Percentiles rank a stretch among this genome's conserved stretches.
These are phyloP conservation scores for Candida buenavistaensis DNA, from an alignment of 1,139 yeast species.

Conservation along the genomic window DNA sequence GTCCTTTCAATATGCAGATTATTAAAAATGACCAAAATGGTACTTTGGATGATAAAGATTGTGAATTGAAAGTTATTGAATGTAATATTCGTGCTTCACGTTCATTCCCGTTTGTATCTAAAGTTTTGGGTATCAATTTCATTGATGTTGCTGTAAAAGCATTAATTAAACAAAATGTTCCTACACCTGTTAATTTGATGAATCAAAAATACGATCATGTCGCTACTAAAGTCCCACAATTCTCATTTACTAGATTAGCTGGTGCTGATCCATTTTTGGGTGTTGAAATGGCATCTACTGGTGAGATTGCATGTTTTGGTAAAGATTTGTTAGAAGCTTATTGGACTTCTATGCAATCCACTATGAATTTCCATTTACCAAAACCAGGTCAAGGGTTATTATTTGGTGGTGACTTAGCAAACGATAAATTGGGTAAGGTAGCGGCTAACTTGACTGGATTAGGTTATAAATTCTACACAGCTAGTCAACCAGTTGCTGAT, in stretches of 20 bases:
- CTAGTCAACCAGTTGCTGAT: conserved; percentile 67
- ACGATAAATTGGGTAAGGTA: conserved; percentile 69
- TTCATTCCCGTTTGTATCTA: conserved; percentile 98
- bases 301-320: conserved; percentile 98
- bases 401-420: conserved; percentile 88
- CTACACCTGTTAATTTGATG: conserved; percentile 72
- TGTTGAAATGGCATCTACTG: conserved; percentile 98
- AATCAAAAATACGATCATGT: conserved; percentile 63
- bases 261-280: conserved; percentile 99
- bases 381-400: conserved; percentile 85
- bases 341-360: conserved; percentile 96
- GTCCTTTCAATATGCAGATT: conserved; percentile 97
- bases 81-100: conserved; percentile 99
- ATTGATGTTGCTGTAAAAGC: conserved; percentile 98
- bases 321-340: conserved; percentile 82
- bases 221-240: conserved; percentile 97
- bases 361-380: conserved; percentile 95
- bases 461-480: conserved; percentile 81
- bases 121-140: conserved; percentile 95
- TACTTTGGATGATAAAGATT: conserved; percentile 46
- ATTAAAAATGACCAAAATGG: conserved; percentile 44
- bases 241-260: conserved; percentile 94
- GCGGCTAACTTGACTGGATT: conserved; percentile 68
- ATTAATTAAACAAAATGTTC: conserved; percentile 56
- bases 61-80: conserved; percentile 87